Conservation (phyloP, 2,329 filamentous ascomycete genomes). For the Sporothrix brasiliensis region DNA sequence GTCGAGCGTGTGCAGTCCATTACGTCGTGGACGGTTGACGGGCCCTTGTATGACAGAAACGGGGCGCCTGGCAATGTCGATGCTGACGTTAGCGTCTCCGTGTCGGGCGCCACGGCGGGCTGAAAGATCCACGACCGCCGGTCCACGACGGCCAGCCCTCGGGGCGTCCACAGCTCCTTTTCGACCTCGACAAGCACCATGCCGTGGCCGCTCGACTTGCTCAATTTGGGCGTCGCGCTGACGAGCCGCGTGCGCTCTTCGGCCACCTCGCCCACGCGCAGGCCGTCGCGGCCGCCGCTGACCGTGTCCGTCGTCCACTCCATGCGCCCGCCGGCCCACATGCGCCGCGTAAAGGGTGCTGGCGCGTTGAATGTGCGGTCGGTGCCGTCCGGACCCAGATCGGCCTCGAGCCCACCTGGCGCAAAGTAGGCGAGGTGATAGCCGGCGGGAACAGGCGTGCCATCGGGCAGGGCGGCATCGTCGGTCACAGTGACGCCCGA, state of each 20-base stretch:
- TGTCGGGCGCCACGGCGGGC: constrained; percentile 37
- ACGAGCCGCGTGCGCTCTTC: constrained; percentile 45
- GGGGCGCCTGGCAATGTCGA: background rate
- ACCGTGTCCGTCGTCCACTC: constrained; percentile 46
- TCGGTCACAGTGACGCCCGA: constrained; percentile 42
- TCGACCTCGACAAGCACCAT: constrained; percentile 68
- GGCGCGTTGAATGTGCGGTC: constrained; percentile 63
- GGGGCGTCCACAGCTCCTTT: constrained; percentile 59
- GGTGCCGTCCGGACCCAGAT: constrained; percentile 62
- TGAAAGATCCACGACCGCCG: constrained; percentile 56
- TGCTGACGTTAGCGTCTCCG: background rate
- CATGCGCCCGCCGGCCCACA: constrained; percentile 69
- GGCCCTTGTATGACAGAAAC: background rate
- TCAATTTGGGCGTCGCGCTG: constrained; percentile 57
- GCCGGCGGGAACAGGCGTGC: constrained; percentile 59
- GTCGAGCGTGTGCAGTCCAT: background rate
- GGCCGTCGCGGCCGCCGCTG: background rate
- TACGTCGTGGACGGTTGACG: background rate
- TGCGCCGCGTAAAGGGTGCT: constrained; percentile 62
- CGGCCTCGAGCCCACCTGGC: constrained; percentile 55
- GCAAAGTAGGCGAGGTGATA: constrained; percentile 69
- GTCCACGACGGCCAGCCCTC: constrained; percentile 58
- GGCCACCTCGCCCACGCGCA: background rate
- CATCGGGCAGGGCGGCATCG: constrained; percentile 42
- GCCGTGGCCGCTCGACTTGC: constrained; percentile 54